Conservation (phyloP, 352 stramenopile genomes). For the Pythium sp. region DNA sequence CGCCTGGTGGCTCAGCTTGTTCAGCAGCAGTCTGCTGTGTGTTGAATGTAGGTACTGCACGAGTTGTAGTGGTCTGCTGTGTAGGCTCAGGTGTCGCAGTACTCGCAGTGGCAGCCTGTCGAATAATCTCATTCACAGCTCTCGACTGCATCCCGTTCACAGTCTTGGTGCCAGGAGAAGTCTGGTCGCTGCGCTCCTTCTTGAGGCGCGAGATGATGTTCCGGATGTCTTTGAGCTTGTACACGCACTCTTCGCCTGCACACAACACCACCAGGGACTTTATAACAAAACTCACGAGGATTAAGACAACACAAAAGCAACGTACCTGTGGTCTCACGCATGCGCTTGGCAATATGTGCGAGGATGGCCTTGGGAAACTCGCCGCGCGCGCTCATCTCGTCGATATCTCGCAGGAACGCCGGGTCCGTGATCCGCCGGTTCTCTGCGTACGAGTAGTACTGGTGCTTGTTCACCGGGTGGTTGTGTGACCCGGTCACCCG, state of each 20-base stretch:
- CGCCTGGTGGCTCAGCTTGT: neutral
- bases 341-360: constrained; percentile 4
- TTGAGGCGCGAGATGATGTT: constrained; percentile 14
- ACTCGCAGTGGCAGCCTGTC: neutral
- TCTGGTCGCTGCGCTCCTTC: constrained; percentile 1
- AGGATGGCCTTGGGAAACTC: constrained; percentile 11
- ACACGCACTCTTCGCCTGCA: constrained; percentile 11
- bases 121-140: neutral
- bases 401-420: constrained; percentile 2
- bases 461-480: constrained; percentile 4
- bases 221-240: constrained; percentile 12
- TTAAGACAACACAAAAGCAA: neutral
- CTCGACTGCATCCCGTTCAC: neutral
- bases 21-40: neutral
- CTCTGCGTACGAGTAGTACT: constrained; percentile 11
- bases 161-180: neutral
- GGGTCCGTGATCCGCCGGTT: constrained; percentile 11
- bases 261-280: neutral
- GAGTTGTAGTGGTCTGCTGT: neutral
- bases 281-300: neutral
- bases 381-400: constrained; percentile 9
- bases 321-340: constrained; percentile 7
- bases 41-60: neutral
- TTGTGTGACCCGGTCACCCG: constrained; percentile 7
- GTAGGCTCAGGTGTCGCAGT: neutral